Base-by-base conservation (phyloP, 192 early-diverging fungal species). In the Diversispora epigaea region DNA sequence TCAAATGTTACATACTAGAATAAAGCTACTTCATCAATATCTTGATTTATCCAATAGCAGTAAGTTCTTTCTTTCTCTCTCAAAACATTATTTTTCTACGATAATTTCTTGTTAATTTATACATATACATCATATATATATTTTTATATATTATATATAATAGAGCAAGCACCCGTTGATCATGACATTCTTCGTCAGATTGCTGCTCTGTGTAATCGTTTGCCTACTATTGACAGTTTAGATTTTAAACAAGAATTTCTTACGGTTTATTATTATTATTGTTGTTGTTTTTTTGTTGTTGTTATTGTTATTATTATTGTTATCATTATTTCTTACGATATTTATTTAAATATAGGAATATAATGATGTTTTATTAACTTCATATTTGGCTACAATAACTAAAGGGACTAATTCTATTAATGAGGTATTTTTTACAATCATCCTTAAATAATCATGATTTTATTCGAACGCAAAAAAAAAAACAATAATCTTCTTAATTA, bases 181-280 rank as follows among this genome's bases (percentile, higher is more conserved):
- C 90, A 93, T 78, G 89, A 89, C 58, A 76, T 93, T 62, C 80
- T 94, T 60, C 88, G 94, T 39, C 89, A 93, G 75, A 92, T 95
- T 41, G 82, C 91, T 1, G 89, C 88, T 78, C 76, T 95, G 22
- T 87, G 88, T 71, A 86, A 86, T 78, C 83, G 93, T 56, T 80
- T 94, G 17, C 93, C 94, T 6, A 87, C 89, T 0, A 86, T 91
- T 47, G 86, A 89, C 55, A 82, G 79, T 15, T 73, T 78, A 25
- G 88, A 92, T 17, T 94, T 93, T 80, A 77, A 87, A 22, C 80
- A 91, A 22, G 91, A 95, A 71, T 91, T 92, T 68, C 77, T 90
- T 46, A 88, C 83, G 44, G 93, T 94, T 81, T 76, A 81, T 61
- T 25, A 8, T 68, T 25, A 47, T 66, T 25, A 65, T 60, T 39